phyloP scores from a whole-genome alignment of 192 early-diverging fungal species.

The Entrophospora sp. region DNA sequence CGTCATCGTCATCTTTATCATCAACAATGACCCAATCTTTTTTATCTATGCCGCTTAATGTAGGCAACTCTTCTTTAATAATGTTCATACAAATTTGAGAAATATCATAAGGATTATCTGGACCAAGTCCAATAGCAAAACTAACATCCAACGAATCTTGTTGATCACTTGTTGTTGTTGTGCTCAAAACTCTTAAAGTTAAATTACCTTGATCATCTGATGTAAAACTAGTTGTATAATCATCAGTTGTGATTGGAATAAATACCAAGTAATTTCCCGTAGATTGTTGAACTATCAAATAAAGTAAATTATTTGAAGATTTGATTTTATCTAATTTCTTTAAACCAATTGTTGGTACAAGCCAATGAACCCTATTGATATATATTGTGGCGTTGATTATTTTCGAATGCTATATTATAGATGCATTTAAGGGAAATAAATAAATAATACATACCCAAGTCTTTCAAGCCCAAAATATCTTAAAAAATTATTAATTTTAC shows the following conservation, averaged over 20 bases:
- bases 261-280: background rate
- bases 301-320: constrained; percentile 1
- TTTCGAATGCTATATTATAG: too few species aligned
- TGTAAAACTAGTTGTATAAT: background rate
- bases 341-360: background rate
- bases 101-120: too few species aligned
- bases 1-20: background rate
- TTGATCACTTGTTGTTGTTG: background rate
- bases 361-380: too few species aligned
- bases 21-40: too few species aligned
- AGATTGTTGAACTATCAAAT: constrained; percentile 15
- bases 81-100: too few species aligned
- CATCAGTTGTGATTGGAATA: background rate
- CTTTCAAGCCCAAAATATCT: constrained; percentile 2
- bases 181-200: background rate
- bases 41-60: too few species aligned
- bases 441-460: background rate
- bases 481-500: background rate
- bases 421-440: too few species aligned
- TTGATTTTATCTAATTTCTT: background rate
- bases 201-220: constrained; percentile 14
- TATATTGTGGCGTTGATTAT: too few species aligned
- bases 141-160: too few species aligned
- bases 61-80: too few species aligned
- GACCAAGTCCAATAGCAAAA: too few species aligned